These are phyloP conservation scores for Elsinoe ampelina DNA, from an alignment of 2,329 filamentous ascomycete genomes.

Conservation along the genomic window DNA sequence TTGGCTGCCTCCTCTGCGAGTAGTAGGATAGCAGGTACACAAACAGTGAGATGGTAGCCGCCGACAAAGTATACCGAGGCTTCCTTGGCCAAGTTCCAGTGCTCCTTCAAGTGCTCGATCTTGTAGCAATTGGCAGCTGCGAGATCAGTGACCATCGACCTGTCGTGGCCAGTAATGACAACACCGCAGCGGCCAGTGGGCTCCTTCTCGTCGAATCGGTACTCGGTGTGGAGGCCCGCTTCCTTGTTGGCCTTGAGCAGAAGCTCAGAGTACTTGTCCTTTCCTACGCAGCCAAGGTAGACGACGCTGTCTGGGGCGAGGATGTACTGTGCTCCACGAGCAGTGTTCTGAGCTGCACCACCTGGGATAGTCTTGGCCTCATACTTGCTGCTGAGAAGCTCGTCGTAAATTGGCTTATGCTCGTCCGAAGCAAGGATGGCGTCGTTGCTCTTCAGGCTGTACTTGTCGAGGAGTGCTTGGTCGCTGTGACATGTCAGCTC, in stretches of 20 bases:
- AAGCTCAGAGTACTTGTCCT: slow-evolving; percentile 90
- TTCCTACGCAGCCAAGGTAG: slow-evolving; percentile 87
- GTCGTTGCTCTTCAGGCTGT: slow-evolving; percentile 89
- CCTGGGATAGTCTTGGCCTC: slow-evolving; percentile 91
- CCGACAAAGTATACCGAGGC: slow-evolving; percentile 88
- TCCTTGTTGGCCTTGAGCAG: slow-evolving; percentile 77
- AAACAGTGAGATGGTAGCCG: slow-evolving; percentile 96
- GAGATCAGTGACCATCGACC: slow-evolving; percentile 88
- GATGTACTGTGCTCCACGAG: slow-evolving; percentile 86
- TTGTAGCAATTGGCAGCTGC: slow-evolving; percentile 97
- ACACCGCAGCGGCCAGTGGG: slow-evolving; percentile 92
- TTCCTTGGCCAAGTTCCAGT: slow-evolving; percentile 86
- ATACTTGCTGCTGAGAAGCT: slow-evolving; percentile 74
- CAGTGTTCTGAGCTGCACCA: slow-evolving; percentile 94
- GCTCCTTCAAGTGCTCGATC: slow-evolving; percentile 84
- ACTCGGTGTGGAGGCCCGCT: slow-evolving; percentile 86
- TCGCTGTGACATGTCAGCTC: slow-evolving; percentile 46
- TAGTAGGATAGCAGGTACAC: slow-evolving; percentile 78
- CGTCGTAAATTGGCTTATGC: slow-evolving; percentile 84
- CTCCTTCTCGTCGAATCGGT: slow-evolving; percentile 75
- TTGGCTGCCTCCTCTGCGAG: slow-evolving; percentile 81
- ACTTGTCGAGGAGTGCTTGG: slow-evolving; percentile 80
- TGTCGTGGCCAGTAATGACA: slow-evolving; percentile 93
- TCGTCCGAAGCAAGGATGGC: slow-evolving; percentile 92
- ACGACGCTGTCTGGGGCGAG: slow-evolving; percentile 81